Evolutionary conservation across 192 early-diverging fungal genomes (phyloP), one percentile per base, ranked within the genome.

Genomic region (Umbelopsis sp.): DNA sequence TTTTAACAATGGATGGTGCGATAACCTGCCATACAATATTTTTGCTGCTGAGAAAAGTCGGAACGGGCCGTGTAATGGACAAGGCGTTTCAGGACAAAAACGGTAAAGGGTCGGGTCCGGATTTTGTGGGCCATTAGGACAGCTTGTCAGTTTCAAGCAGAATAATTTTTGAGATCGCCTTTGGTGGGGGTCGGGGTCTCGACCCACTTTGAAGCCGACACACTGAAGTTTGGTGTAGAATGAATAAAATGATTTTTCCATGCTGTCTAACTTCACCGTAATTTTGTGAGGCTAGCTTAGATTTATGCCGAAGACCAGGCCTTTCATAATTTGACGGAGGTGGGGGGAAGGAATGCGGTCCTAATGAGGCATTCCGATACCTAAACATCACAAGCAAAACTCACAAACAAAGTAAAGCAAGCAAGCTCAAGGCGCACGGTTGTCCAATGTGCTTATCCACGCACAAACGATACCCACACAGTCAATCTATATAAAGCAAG

Each of bases 61-160:
- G 56, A 62, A 62, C 56, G 56, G 31, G 56, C 56, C 56, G 56
- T 62, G 56, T 62, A 32, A 17, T 62, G 56, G 56, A 26, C 24
- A 62, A 17, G 56, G 56, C 56, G 56, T 62, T 34, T 16, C 56
- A 62, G 31, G 17, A 32, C 31, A 17, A 62, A 62, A 62, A 62
- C 26, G n/a, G 31, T 29, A 29, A 62, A 49, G 47, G 29, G 56
- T 62, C 56, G 56, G 56, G 56, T 22, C 56, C 56, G 31, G 25
- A 56, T 62, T 62, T 34, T 32, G 56, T 29, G 24, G 12, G 31
- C 31, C 56, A 20, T 34, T 34, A 62, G 29, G 16, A 62, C 34
- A 14, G 31, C 56, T 29, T 62, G 31, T 34, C 16, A 32, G 16
- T 4, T 32, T 62, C 20, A 41, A 41, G 38, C 38, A 41, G n/a